phyloP scores from a whole-genome alignment of 331 rosid genomes.

The Saraca asoca region DNA sequence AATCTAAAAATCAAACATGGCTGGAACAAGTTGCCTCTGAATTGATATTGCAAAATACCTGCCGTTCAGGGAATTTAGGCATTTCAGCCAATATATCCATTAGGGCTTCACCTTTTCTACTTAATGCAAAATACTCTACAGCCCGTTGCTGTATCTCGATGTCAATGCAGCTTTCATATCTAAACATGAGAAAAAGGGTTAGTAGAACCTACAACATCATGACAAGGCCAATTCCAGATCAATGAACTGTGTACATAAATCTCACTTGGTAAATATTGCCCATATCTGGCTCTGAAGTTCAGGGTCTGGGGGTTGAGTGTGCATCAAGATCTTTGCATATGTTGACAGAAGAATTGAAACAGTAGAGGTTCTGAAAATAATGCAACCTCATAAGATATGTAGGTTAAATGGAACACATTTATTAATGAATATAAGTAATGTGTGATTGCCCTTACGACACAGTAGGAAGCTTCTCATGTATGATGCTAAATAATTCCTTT shows the following conservation, averaged over 20 bases:
- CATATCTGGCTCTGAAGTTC: slow-evolving; percentile 95
- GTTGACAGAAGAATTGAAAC: slow-evolving; percentile 92
- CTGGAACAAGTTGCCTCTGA: slow-evolving; percentile 28
- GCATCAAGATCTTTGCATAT: slow-evolving; percentile 98
- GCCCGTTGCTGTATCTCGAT: slow-evolving; percentile 99
- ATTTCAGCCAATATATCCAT: slow-evolving; percentile 93
- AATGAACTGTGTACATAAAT: slow-evolving; percentile 36
- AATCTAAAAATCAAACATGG: slow-evolving; percentile 29
- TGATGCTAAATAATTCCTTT: slow-evolving; percentile 75
- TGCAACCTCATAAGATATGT: slow-evolving; percentile 35
- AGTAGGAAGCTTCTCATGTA: slow-evolving; percentile 98
- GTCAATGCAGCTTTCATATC: slow-evolving; percentile 98
- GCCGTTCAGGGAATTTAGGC: slow-evolving; percentile 99
- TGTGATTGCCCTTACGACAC: slow-evolving; percentile 72
- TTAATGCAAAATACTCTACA: slow-evolving; percentile 86
- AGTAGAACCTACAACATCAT: slow-evolving; percentile 33
- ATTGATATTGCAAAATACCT: slow-evolving; percentile 57
- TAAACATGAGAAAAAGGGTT: slow-evolving; percentile 40
- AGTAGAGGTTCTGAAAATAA: slow-evolving; percentile 74
- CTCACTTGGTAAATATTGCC: slow-evolving; percentile 91
- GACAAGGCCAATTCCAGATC: slow-evolving; percentile 23
- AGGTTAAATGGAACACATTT: slow-evolving; percentile 15
- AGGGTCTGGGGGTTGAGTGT: slow-evolving; percentile 91
- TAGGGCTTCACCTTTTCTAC: slow-evolving; percentile 86
- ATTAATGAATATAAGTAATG: slow-evolving; percentile 13